These are phyloP conservation scores for Pythium plurisporium DNA, from an alignment of 352 stramenopile genomes.

Conservation along the genomic window DNA sequence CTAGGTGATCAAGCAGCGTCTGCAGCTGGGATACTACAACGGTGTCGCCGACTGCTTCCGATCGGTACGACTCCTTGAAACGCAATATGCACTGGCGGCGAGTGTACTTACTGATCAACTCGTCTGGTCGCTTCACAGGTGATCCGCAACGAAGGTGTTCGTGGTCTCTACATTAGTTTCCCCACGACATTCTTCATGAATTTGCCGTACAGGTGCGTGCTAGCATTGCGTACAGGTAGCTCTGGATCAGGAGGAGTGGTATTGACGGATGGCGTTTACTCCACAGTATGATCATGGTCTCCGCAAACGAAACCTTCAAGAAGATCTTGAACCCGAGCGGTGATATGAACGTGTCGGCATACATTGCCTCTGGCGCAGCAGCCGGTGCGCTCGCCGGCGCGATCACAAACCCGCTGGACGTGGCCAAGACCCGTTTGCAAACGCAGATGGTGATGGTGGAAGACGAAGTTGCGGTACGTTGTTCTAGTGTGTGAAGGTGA, in stretches of 20 bases:
- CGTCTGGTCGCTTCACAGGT: constrained; percentile 37
- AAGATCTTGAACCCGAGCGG: constrained; percentile 89
- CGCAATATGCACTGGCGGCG: too few species aligned
- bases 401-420: constrained; percentile 96
- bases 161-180: constrained; percentile 93
- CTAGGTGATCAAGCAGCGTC: constrained; percentile 96
- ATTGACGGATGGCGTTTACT: too few species aligned
- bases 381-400: constrained; percentile 89
- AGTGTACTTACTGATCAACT: not conserved
- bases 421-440: constrained; percentile 98
- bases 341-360: constrained; percentile 87
- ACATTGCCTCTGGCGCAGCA: constrained; percentile 91
- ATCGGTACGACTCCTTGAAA: constrained; percentile 40
- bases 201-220: constrained; percentile 91
- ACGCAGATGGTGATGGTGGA: constrained; percentile 85
- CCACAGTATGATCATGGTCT: constrained; percentile 96
- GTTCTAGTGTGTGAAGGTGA: constrained; percentile 10
- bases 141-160: constrained; percentile 67
- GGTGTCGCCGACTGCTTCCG: constrained; percentile 89
- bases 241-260: not conserved
- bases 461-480: constrained; percentile 59
- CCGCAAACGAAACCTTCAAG: constrained; percentile 96
- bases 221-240: not conserved
- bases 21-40: constrained; percentile 98
- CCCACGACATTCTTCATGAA: constrained; percentile 98